Conservation (phyloP, 768 basidiomycete genomes). For the Hebeloma cylindrosporum region DNA sequence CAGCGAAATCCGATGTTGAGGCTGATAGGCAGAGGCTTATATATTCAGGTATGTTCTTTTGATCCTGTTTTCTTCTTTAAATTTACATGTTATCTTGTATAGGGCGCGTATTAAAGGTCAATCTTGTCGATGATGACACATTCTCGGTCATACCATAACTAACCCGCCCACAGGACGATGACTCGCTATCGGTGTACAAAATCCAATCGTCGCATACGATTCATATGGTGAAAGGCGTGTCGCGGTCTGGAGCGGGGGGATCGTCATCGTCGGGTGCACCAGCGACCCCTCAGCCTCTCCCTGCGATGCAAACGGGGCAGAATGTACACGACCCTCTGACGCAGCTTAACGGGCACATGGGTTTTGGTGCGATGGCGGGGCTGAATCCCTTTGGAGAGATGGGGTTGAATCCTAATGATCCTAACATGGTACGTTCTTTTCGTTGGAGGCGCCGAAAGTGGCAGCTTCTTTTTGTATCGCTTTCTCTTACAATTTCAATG, state of each 20-base stretch:
- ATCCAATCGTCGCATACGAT: constrained; percentile 87
- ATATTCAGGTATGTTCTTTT: constrained; percentile 68
- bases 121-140: constrained; percentile 13
- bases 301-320: constrained; percentile 90
- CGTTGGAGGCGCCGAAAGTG: background rate
- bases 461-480: background rate
- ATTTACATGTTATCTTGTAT: background rate
- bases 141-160: background rate
- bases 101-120: constrained; percentile 77
- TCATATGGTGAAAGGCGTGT: constrained; percentile 90
- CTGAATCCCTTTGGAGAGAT: constrained; percentile 92
- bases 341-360: constrained; percentile 73
- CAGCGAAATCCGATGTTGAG: constrained; percentile 79
- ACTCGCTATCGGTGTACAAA: constrained; percentile 81
- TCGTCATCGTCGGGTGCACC: constrained; percentile 38
- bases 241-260: constrained; percentile 42
- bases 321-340: constrained; percentile 86
- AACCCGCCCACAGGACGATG: constrained; percentile 63
- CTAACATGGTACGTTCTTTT: constrained; percentile 78
- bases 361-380: constrained; percentile 78
- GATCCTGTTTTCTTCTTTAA: background rate
- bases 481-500: background rate
- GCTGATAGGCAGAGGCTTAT: constrained; percentile 90
- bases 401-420: constrained; percentile 90
- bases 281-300: constrained; percentile 60